Evolutionary conservation across 768 basidiomycete genomes (phyloP).

Genomic region (Amanita pallidorosea): DNA sequence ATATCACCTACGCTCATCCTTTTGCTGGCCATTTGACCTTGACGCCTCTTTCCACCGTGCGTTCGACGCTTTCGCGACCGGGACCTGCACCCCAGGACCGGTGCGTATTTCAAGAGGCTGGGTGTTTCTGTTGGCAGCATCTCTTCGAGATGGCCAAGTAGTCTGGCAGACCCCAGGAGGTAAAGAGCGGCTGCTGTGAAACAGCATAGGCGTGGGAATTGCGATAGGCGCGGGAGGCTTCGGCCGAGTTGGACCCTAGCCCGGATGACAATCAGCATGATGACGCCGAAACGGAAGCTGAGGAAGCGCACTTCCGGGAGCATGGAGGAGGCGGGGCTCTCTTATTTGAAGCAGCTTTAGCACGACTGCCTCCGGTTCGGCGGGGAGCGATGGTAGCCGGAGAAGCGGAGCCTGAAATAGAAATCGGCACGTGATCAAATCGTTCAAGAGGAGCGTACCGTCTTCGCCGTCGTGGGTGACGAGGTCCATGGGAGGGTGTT

Average conservation of each 20-base stretch:
- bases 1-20: slow-evolving; percentile 95
- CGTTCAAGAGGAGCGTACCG: slow-evolving; percentile 27
- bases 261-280: slow-evolving; percentile 27
- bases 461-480: slow-evolving; percentile 43
- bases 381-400: slow-evolving; percentile 21
- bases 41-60: slow-evolving; percentile 63
- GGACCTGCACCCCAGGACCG: slow-evolving; percentile 20
- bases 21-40: slow-evolving; percentile 89
- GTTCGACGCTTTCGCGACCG: slow-evolving; percentile 45
- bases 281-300: slow-evolving; percentile 42
- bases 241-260: slow-evolving; percentile 27
- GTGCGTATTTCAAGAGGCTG: slow-evolving; percentile 64
- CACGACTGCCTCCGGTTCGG: slow-evolving; percentile 23
- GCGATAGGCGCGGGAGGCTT: slow-evolving; percentile 57
- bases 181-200: slow-evolving; percentile 68
- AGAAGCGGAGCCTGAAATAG: slow-evolving; percentile 1
- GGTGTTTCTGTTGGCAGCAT: slow-evolving; percentile 74
- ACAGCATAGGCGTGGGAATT: slow-evolving; percentile 74
- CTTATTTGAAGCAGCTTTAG: slow-evolving; percentile 31
- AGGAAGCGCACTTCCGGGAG: slow-evolving; percentile 19
- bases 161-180: slow-evolving; percentile 89
- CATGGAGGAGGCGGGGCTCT: slow-evolving; percentile 25
- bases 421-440: slow-evolving; percentile 7
- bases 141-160: slow-evolving; percentile 81
- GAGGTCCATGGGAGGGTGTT: slow-evolving; percentile 17